phyloP scores from a whole-genome alignment of 768 basidiomycete species.

The Serendipita sp. region DNA sequence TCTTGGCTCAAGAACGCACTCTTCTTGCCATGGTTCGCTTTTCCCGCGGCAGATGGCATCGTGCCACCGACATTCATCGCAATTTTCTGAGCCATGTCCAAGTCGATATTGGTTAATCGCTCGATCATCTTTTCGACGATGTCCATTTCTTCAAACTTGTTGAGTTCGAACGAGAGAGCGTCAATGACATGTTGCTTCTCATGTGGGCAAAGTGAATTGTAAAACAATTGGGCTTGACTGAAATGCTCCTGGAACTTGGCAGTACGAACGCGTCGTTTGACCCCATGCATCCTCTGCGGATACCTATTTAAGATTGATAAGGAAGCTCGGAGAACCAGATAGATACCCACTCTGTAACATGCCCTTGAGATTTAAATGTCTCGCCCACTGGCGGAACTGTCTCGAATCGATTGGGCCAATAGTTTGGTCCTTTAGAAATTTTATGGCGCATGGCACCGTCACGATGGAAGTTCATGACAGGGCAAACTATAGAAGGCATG shows the following conservation, averaged over 20 bases:
- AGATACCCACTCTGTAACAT: constrained; percentile 29
- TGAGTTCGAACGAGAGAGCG: constrained; percentile 70
- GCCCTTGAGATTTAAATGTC: constrained; percentile 17
- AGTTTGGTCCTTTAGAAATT: constrained; percentile 48
- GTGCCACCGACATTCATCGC: constrained; percentile 48
- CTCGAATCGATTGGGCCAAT: constrained; percentile 64
- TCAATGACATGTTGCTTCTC: constrained; percentile 58
- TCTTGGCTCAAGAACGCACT: constrained; percentile 43
- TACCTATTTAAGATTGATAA: constrained; percentile 21
- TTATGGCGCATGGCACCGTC: constrained; percentile 42
- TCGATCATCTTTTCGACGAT: constrained; percentile 56
- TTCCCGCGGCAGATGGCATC: constrained; percentile 34
- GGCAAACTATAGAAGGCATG: constrained; percentile 32
- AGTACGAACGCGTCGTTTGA: constrained; percentile 30
- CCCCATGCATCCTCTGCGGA: constrained; percentile 40
- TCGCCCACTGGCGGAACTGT: constrained; percentile 39
- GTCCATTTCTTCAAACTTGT: constrained; percentile 59
- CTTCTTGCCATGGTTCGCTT: constrained; percentile 41
- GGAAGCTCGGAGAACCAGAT: too few relatives aligned
- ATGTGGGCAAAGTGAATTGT: constrained; percentile 52
- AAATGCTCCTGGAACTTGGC: constrained; percentile 59
- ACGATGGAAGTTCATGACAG: constrained; percentile 51
- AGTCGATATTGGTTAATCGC: constrained; percentile 55
- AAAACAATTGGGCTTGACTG: constrained; percentile 64
- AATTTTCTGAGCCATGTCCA: constrained; percentile 52